These are phyloP conservation scores for Draba incana DNA, from an alignment of 345 rosid genomes.

Conservation along the genomic window DNA sequence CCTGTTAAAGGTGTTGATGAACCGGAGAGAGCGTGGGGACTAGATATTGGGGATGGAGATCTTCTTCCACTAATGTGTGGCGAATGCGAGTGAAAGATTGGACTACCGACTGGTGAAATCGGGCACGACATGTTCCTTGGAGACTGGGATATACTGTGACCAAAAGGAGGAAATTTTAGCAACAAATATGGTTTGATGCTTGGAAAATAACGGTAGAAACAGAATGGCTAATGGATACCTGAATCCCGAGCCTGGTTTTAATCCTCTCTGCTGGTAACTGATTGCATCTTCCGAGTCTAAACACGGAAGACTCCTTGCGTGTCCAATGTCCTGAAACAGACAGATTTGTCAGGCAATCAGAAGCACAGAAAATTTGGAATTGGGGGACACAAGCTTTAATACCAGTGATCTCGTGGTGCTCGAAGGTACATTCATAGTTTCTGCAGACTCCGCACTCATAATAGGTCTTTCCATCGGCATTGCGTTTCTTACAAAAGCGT, in stretches of 20 bases:
- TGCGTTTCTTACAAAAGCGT: constrained; percentile 62
- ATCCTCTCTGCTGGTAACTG: constrained; percentile 52
- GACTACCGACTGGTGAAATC: constrained; percentile 66
- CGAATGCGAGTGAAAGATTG: constrained; percentile 58
- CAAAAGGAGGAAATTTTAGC: neutral
- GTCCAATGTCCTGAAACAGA: constrained; percentile 54
- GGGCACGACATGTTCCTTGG: constrained; percentile 64
- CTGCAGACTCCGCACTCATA: constrained; percentile 45
- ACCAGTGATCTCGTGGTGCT: constrained; percentile 66
- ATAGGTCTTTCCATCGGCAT: constrained; percentile 64
- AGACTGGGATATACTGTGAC: constrained; percentile 51
- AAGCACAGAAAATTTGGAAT: neutral
- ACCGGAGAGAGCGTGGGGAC: constrained; percentile 66
- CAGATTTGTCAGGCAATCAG: constrained; percentile 39
- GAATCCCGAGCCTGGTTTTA: constrained; percentile 47
- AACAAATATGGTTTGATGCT: constrained; percentile 1
- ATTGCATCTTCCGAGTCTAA: constrained; percentile 51
- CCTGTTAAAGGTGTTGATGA: constrained; percentile 69
- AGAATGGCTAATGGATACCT: constrained; percentile 46
- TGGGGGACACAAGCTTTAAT: constrained; percentile 25
- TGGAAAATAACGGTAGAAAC: constrained; percentile 7
- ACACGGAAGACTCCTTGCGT: constrained; percentile 48
- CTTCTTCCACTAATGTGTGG: constrained; percentile 60
- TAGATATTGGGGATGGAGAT: constrained; percentile 69
- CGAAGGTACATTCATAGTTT: constrained; percentile 46